These are phyloP conservation scores for Ehretia macrophylla DNA, from an alignment of 257 asterid genomes.

Conservation along the genomic window DNA sequence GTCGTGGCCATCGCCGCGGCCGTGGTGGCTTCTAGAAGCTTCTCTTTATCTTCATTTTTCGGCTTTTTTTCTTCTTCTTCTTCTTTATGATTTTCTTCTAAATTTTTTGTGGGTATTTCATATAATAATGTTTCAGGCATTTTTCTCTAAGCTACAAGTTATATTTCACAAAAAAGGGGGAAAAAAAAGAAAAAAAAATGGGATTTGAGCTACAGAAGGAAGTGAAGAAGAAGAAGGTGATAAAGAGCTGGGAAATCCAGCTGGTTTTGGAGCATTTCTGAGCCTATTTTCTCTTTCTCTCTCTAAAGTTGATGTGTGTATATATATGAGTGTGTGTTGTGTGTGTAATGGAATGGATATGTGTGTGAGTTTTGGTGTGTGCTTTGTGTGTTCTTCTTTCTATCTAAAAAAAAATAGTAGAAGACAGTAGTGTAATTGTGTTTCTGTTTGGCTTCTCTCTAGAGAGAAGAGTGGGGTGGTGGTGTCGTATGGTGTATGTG, in stretches of 20 bases:
- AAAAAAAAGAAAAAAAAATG: not conserved
- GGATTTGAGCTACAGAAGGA: slow-evolving; percentile 3
- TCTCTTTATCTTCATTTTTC: slow-evolving; percentile 23
- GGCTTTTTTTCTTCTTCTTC: too few relatives aligned
- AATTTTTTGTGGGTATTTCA: slow-evolving; percentile 17
- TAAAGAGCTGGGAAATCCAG: slow-evolving; percentile 16
- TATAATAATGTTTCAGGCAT: slow-evolving; percentile 45
- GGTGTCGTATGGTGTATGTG: too few relatives aligned
- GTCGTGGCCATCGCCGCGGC: not conserved
- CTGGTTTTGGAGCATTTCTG: slow-evolving; percentile 25
- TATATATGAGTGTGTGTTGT: not conserved
- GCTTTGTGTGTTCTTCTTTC: not conserved
- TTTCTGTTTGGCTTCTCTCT: too few relatives aligned
- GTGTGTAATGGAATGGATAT: not conserved
- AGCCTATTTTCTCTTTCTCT: slow-evolving; percentile 5
- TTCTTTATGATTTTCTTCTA: slow-evolving; percentile 8
- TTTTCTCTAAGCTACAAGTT: slow-evolving; percentile 2
- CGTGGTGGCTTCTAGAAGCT: slow-evolving; percentile 27
- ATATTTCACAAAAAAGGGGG: not conserved
- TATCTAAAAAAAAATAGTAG: too few relatives aligned
- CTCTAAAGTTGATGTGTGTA: not conserved
- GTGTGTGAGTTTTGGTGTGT: not conserved
- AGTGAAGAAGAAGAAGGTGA: not conserved
- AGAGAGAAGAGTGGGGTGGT: too few relatives aligned
- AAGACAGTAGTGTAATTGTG: too few relatives aligned